Percentiles rank a stretch among this genome's conserved stretches.
These are phyloP conservation scores for Cercospora sp. DNA, from an alignment of 2,329 filamentous ascomycete genomes.

Conservation along the genomic window DNA sequence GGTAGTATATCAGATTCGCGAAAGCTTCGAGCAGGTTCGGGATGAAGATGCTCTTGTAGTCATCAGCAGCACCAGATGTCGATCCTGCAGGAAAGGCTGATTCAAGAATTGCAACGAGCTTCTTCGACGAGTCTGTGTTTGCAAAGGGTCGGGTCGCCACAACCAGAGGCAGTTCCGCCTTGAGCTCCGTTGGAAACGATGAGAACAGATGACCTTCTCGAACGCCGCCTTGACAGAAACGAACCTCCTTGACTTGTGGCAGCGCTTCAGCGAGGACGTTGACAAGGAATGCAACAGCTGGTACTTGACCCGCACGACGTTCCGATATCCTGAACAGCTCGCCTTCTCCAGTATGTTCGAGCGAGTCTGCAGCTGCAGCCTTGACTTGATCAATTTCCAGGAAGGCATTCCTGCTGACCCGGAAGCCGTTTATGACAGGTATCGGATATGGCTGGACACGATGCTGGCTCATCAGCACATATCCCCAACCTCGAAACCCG, in stretches of 20 bases:
- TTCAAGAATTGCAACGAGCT: conserved; percentile 53
- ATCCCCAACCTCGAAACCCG: conserved; percentile 88
- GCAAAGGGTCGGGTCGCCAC: conserved; percentile 60
- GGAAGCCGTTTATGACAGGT: conserved; percentile 77
- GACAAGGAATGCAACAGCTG: conserved; percentile 80
- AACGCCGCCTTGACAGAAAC: conserved; percentile 86
- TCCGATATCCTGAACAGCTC: conserved; percentile 73
- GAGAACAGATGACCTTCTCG: conserved; percentile 80
- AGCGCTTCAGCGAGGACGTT: conserved; percentile 69
- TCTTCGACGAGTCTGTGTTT: conserved; percentile 46
- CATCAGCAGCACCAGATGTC: conserved; percentile 31
- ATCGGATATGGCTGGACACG: conserved; percentile 77
- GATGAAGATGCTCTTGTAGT: conserved; percentile 47
- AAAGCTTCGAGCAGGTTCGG: conserved; percentile 55
- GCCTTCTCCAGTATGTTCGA: conserved; percentile 39
- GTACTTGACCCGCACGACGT: conserved; percentile 75
- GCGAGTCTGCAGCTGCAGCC: conserved; percentile 41
- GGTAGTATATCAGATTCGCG: conserved; percentile 58
- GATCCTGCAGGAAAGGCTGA: conserved; percentile 47
- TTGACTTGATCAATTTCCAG: conserved; percentile 52
- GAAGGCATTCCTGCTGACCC: conserved; percentile 63
- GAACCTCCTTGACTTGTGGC: conserved; percentile 69
- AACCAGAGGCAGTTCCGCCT: conserved; percentile 66
- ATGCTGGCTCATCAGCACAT: conserved; percentile 80
- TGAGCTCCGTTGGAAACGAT: conserved; percentile 60